Conservation (phyloP, 495 filamentous ascomycete species). For the Geopyxis carbonaria region DNA sequence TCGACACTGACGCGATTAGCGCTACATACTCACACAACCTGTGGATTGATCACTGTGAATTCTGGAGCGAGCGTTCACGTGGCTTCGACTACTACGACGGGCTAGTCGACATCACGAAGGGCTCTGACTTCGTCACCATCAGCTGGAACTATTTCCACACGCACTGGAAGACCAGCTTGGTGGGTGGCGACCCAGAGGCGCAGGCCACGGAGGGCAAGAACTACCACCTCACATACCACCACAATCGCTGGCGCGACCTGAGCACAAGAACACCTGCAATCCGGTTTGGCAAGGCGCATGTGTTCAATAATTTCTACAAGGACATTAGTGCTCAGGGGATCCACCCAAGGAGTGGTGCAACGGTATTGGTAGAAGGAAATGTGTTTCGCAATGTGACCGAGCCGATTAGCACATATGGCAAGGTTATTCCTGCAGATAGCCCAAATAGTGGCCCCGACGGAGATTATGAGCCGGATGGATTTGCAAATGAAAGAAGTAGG, state of each 20-base stretch:
- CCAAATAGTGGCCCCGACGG: conserved; percentile 28
- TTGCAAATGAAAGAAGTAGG: conserved; percentile 31
- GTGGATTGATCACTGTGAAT: conserved; percentile 8
- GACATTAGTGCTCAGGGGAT: conserved; percentile 26
- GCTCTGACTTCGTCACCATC: conserved; percentile 26
- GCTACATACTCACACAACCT: conserved; percentile 5
- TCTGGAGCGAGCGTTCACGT: conserved; percentile 10
- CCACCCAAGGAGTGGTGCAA: conserved; percentile 25
- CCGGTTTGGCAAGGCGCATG: conserved; percentile 26
- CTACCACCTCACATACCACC: conserved; percentile 29
- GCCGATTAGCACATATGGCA: conserved; percentile 31
- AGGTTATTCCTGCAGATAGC: conserved; percentile 31
- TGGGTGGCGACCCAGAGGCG: conserved; percentile 18
- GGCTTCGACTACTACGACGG: conserved; percentile 29
- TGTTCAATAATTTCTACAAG: conserved; percentile 27
- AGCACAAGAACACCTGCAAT: conserved; percentile 27
- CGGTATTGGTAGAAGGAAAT: conserved; percentile 27
- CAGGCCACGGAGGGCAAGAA: conserved; percentile 17
- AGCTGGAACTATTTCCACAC: conserved; percentile 25
- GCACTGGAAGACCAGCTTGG: conserved; percentile 23
- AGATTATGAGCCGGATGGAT: conserved; percentile 29
- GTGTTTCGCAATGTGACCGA: conserved; percentile 29
- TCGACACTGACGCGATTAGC: conserved; percentile 2
- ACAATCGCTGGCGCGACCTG: conserved; percentile 28
- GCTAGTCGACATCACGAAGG: conserved; percentile 26